Evolutionary conservation across 2,329 filamentous ascomycete species (phyloP).

Genomic region (Colletotrichum lupini): DNA sequence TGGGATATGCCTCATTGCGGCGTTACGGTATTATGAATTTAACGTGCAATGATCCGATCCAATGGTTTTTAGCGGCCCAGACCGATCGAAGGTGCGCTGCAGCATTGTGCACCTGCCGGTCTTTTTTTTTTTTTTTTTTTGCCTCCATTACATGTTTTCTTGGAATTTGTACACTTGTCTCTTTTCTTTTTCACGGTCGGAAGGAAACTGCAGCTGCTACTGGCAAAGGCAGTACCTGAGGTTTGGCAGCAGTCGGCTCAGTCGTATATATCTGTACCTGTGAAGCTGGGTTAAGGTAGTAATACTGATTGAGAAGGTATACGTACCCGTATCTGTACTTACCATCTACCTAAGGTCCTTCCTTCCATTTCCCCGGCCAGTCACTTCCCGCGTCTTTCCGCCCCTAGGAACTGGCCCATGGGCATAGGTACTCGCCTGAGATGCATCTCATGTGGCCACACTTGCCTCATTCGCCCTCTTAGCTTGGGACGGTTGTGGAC

Average conservation of each 20-base stretch:
- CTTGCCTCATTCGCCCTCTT: not conserved
- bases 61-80: constrained; percentile 28
- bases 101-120: not conserved
- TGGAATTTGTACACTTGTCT: not conserved
- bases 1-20: constrained; percentile 6
- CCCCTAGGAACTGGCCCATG: constrained; percentile 1
- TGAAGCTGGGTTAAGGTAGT: not conserved
- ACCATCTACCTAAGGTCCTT: too few species aligned
- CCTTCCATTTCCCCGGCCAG: too few species aligned
- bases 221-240: too few species aligned
- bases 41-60: constrained; percentile 33
- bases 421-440: not conserved
- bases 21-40: constrained; percentile 8
- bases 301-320: not conserved
- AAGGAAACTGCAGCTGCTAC: not conserved
- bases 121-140: not conserved
- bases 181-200: not conserved
- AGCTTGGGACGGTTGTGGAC: not conserved
- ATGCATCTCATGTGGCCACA: not conserved
- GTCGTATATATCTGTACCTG: not conserved
- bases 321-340: too few species aligned
- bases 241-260: not conserved
- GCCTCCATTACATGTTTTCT: not conserved
- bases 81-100: constrained; percentile 25
- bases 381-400: not conserved